phyloP scores from a whole-genome alignment of 2,329 filamentous ascomycete genomes.

The Colletotrichum theobromicola region DNA sequence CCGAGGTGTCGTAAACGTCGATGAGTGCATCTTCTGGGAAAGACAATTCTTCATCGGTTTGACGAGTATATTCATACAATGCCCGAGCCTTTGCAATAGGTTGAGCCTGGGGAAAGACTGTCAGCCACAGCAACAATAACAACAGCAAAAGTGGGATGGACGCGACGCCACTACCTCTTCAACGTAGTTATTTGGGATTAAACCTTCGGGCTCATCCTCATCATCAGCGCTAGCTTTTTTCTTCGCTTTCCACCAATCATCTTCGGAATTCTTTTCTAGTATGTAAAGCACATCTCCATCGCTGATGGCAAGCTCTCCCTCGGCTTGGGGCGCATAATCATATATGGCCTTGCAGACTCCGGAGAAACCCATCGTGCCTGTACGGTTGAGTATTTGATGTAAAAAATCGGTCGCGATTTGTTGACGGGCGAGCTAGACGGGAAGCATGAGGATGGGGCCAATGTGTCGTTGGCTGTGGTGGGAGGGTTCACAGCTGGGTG shows the following conservation, averaged over 20 bases:
- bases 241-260: slow-evolving; percentile 96
- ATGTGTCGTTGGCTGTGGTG: background rate
- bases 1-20: slow-evolving; percentile 85
- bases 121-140: background rate
- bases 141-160: too few relatives aligned
- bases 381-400: background rate
- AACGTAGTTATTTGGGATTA: slow-evolving; percentile 94
- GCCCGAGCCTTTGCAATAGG: slow-evolving; percentile 74
- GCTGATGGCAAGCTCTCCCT: slow-evolving; percentile 81
- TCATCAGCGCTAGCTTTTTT: slow-evolving; percentile 85
- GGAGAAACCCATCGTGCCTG: slow-evolving; percentile 78
- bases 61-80: slow-evolving; percentile 97
- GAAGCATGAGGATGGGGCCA: background rate
- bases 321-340: slow-evolving; percentile 87
- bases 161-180: slow-evolving; percentile 69
- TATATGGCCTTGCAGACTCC: slow-evolving; percentile 91
- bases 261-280: slow-evolving; percentile 77
- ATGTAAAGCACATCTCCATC: slow-evolving; percentile 92
- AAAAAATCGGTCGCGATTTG: background rate
- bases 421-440: background rate
- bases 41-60: slow-evolving; percentile 97
- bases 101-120: slow-evolving; percentile 49
- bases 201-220: slow-evolving; percentile 87
- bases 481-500: background rate
- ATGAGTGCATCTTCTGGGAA: slow-evolving; percentile 88